Evolutionary conservation across 441 rosid species (phyloP).

Genomic region (Pelargonium myrrhifolium): DNA sequence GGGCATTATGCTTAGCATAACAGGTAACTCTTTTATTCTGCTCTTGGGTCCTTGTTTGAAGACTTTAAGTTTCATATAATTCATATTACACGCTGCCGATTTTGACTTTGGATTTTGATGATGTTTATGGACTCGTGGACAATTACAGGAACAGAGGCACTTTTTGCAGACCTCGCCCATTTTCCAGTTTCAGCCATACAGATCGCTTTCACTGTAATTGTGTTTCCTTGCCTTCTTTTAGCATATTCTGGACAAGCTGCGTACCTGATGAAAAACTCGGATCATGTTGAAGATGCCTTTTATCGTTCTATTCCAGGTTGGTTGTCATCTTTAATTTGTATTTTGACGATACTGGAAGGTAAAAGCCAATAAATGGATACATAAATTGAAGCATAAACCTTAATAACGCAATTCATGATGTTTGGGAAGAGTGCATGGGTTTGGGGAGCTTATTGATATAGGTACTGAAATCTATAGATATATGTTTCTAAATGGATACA

Average conservation of each 20-base stretch:
- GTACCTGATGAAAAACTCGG: constrained; percentile 58
- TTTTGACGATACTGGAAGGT: too few species aligned
- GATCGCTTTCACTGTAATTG: constrained; percentile 91
- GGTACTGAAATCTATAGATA: neutral
- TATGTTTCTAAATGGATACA: neutral
- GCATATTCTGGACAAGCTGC: constrained; percentile 99
- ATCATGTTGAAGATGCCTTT: neutral
- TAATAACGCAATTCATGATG: neutral
- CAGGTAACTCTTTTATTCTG: constrained; percentile 40
- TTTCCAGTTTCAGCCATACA: constrained; percentile 62
- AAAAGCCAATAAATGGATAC: too few species aligned
- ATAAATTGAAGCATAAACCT: too few species aligned
- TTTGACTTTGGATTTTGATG: too few species aligned
- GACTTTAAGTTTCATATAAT: neutral
- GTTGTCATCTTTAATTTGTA: neutral
- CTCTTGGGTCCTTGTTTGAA: neutral
- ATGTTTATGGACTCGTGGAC: neutral
- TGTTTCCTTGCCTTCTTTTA: constrained; percentile 85
- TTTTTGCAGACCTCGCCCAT: constrained; percentile 99
- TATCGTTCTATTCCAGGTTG: neutral
- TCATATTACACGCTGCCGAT: too few species aligned
- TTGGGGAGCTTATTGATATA: neutral
- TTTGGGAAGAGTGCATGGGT: neutral
- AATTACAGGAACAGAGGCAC: constrained; percentile 83
- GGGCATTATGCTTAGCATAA: constrained; percentile 86